Percentiles rank a stretch among this genome's conserved stretches.
Evolutionary conservation across 768 basidiomycete species (phyloP).

Genomic region (Macrocybe gigantea): DNA sequence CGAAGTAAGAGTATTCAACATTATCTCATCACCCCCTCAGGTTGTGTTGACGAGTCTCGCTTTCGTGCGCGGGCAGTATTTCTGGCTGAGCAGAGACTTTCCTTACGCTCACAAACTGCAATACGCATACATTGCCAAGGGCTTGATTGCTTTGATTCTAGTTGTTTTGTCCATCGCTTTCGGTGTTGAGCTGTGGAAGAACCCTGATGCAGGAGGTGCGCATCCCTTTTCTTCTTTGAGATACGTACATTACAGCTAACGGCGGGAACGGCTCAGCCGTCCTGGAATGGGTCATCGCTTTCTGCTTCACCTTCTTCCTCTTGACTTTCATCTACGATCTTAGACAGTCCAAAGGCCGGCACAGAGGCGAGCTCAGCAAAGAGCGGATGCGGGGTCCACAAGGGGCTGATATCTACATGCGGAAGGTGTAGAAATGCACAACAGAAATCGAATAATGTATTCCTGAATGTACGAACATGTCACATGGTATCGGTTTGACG

Average conservation of each 20-base stretch:
- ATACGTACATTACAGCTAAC: not conserved
- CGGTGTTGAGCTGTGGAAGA: slow-evolving; percentile 41
- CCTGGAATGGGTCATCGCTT: slow-evolving; percentile 69
- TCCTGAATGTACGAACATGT: not conserved
- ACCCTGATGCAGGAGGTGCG: slow-evolving; percentile 45
- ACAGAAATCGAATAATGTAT: not conserved
- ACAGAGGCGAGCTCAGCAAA: slow-evolving; percentile 37
- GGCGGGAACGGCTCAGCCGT: slow-evolving; percentile 32
- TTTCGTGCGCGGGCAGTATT: slow-evolving; percentile 34
- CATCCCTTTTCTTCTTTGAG: not conserved
- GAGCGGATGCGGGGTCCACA: slow-evolving; percentile 17
- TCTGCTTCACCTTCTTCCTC: slow-evolving; percentile 69
- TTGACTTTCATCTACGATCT: slow-evolving; percentile 71
- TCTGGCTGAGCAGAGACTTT: slow-evolving; percentile 60
- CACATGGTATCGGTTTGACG: not conserved
- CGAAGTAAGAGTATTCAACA: slow-evolving; percentile 39
- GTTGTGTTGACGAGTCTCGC: not conserved
- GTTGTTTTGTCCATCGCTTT: slow-evolving; percentile 63
- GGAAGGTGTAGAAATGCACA: not conserved
- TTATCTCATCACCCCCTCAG: not conserved
- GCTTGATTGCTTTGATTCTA: slow-evolving; percentile 49
- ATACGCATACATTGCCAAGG: slow-evolving; percentile 56
- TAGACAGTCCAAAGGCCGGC: slow-evolving; percentile 49
- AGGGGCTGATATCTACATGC: not conserved
- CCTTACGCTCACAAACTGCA: slow-evolving; percentile 35